phyloP scores from a whole-genome alignment of 768 basidiomycete genomes.

The Pleurotus giganteus region DNA sequence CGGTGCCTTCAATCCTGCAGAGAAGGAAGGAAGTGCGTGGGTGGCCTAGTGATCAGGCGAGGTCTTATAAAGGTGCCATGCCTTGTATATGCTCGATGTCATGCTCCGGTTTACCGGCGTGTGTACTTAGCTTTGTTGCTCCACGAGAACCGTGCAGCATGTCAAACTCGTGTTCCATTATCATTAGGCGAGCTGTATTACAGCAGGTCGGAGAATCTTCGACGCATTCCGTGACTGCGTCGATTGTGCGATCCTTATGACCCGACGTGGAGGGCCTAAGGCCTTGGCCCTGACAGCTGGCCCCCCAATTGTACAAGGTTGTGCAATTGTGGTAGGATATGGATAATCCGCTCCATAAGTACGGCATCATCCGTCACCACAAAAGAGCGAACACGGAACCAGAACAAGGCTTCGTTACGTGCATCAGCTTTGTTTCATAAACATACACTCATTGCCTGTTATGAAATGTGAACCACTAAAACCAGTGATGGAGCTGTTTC shows the following conservation, averaged over 20 bases:
- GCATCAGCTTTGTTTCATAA: no score
- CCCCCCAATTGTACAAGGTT: no score
- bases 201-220: background rate
- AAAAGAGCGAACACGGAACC: no score
- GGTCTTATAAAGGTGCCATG: background rate
- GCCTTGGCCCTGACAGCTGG: no score
- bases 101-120: background rate
- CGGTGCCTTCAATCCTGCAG: background rate
- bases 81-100: background rate
- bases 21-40: background rate
- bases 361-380: no score
- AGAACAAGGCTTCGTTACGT: no score
- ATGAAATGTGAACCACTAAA: no score
- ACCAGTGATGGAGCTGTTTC: no score
- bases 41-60: background rate
- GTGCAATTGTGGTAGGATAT: no score
- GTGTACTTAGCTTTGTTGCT: background rate
- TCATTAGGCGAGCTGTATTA: background rate
- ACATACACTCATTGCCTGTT: no score
- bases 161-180: conserved; percentile 5
- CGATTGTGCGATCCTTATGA: background rate
- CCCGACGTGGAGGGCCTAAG: conserved; percentile 16
- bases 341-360: no score
- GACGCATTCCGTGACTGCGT: background rate
- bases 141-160: conserved; percentile 7